A percentile compares a stretch with the other conserved stretches of the same genome.
Conservation (phyloP, 2,329 filamentous ascomycete species). For the Cephalotrichum gorgonifer region DNA sequence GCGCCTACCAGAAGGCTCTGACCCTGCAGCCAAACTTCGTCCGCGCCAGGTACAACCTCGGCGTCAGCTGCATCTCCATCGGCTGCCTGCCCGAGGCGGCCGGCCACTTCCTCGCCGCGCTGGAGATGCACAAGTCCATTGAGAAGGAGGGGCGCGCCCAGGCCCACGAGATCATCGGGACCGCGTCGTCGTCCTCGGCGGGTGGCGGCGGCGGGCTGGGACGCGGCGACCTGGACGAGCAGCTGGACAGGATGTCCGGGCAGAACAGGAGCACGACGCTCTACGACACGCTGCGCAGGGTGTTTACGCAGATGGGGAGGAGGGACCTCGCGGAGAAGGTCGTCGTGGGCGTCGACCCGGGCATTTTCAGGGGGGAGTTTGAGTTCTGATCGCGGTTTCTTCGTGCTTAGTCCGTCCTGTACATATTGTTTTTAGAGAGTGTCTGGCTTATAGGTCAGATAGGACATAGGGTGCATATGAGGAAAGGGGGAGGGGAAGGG, state of each 20-base stretch:
- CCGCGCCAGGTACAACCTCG: constrained; percentile 90
- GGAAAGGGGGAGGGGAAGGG: too few relatives aligned
- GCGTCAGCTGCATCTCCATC: constrained; percentile 95
- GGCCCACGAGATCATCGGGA: constrained; percentile 71
- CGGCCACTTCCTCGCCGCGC: constrained; percentile 79
- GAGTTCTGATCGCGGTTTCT: constrained; percentile 4
- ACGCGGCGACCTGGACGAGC: constrained; percentile 47
- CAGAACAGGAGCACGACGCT: constrained; percentile 97
- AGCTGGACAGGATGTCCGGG: constrained; percentile 76
- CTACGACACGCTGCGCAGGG: constrained; percentile 84
- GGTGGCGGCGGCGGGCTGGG: constrained; percentile 23
- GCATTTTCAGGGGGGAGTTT: constrained; percentile 67
- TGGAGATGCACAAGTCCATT: constrained; percentile 92
- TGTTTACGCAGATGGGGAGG: constrained; percentile 94
- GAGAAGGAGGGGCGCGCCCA: constrained; percentile 76
- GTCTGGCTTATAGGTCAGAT: too few relatives aligned
- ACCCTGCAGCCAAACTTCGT: constrained; percentile 92
- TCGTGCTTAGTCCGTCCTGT: too few relatives aligned
- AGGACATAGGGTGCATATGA: too few relatives aligned
- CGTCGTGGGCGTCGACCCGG: constrained; percentile 80
- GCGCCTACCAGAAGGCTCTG: constrained; percentile 88
- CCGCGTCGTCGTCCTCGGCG: constrained; percentile 18
- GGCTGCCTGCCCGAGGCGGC: constrained; percentile 90
- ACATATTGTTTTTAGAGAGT: too few relatives aligned
- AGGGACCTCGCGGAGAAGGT: constrained; percentile 83